Conservation (phyloP, 192 early-diverging fungal genomes). For the Diversispora eburnea region DNA sequence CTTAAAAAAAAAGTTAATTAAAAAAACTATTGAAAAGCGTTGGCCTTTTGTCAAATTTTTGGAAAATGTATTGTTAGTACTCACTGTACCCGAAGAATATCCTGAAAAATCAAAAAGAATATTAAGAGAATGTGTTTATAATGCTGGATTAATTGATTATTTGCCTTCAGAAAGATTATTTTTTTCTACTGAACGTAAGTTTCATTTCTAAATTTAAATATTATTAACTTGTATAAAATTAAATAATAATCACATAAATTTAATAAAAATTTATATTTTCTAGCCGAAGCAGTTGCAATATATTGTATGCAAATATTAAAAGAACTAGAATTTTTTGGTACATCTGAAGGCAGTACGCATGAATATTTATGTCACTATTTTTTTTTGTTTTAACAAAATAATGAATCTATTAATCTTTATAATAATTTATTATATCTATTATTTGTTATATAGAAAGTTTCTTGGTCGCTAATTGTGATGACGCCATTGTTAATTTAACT, state of each 20-base stretch:
- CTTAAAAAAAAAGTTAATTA: slow-evolving; percentile 3
- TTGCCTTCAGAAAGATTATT: neutral
- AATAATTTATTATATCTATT: too few species aligned
- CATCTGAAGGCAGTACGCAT: neutral
- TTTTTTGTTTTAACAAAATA: neutral
- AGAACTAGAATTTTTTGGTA: neutral
- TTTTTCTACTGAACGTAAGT: neutral
- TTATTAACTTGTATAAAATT: neutral
- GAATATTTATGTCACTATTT: neutral
- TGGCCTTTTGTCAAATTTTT: slow-evolving; percentile 11
- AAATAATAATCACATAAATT: neutral
- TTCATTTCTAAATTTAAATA: neutral
- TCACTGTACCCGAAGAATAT: slow-evolving; percentile 56
- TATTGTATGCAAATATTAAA: neutral
- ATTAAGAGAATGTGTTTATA: slow-evolving; percentile 49
- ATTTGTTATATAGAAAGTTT: slow-evolving; percentile 7
- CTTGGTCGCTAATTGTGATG: slow-evolving; percentile 46
- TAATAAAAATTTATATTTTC: neutral
- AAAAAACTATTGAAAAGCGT: neutral
- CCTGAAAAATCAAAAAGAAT: slow-evolving; percentile 49
- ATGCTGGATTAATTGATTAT: slow-evolving; percentile 44
- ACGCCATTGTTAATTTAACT: slow-evolving; percentile 46
- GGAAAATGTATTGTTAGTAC: neutral
- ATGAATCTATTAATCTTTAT: too few species aligned
- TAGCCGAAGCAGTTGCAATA: neutral